Base-by-base conservation (phyloP, 371 early-diverging fungal species). In the Phascolomyces articulosus region DNA sequence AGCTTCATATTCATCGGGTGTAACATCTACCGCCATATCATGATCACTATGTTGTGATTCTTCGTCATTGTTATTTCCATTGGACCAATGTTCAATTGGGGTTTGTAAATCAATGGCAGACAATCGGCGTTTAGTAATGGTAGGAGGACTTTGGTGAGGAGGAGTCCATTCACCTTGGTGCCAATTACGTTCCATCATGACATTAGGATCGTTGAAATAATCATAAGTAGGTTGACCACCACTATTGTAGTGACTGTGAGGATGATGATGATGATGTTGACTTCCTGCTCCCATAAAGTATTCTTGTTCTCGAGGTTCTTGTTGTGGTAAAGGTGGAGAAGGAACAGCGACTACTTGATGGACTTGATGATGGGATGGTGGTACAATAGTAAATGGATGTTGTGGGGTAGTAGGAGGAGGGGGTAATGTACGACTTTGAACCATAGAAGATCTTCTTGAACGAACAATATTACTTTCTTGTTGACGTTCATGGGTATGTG, bases 401-500 rank as follows among this genome's bases (percentile, higher is more conserved):
- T 57, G 57, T 18, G 28, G 10, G 49, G 67, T 24, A 49, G 56
- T 24, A 38, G 29, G 28, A 10, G 63, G 63, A 13, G 51, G 62
- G 27, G 68, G 68, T n/a, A 67, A 34, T n/a, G 68, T 63, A 3
- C 59, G 55, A 21, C 26, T 59, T 24, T 57, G 59, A 8, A 63
- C n/a, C 63, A 67, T 63, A 3, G 68, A 58, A 7, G 49, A 28
- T 1, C 58, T 20, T 23, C 58, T 58, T 38, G 23, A 20, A 34
- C 34, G 34, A 34, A 34, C 2, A 34, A 9, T 34, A 11, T 34
- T 11, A 0, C 11, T 6, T 34, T 34, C 34, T 9, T 11, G 34
- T 34, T 34, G 9, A 15, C 60, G 69, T 11, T 74, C 67, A 57
- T 86, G 87, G 0, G 85, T 86, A 31, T 82, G 85, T 4, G 85